Evolutionary conservation across 257 asterid genomes (phyloP), one percentile per base, ranked within the genome.

Genomic region (Catharanthus roseus): DNA sequence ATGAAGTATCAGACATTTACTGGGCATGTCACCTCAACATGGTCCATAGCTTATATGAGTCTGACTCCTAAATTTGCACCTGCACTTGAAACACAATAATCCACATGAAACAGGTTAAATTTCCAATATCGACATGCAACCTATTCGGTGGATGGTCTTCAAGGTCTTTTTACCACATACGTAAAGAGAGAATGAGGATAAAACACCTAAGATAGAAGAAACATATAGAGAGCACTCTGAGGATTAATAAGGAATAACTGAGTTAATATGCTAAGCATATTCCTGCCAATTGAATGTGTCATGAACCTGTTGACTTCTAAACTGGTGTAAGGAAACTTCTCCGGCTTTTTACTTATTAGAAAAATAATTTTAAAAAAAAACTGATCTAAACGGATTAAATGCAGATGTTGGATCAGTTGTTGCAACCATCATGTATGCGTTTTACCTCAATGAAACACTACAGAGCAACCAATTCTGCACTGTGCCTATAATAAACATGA

Each of bases 361-460:
- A 38, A 38, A 8, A 38, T 3, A 38, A 38, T 38, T 38, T 4
- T 42, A 3, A 42, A 3, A 42, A 10, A 42, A 42, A 42, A 42
- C 31, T 74, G 34, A 75, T 60, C 57, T 61, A 69, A 18, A 71
- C 26, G 69, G 54, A 54, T 29, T 82, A n/a, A 36, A 74, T 65
- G 84, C 88, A 91, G 97, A 89, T 83, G 86, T 86, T 55, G 96
- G 93, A 71, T 85, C 96, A 16, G 82, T 88, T 84, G 91, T 81
- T 58, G 82, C 96, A 28, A 84, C 93, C 54, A 84, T 92, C 85
- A 80, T 83, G 92, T 86, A 89, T 80, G 90, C 96, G 4, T 89
- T 83, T 81, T 84, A 88, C 85, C 86, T 88, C 21, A 73, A 83
- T 39, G 82, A 81, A 82, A 80, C 84, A 73, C 70, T 67, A 33